Percentiles rank a stretch among this genome's conserved stretches.
Conservation (phyloP, 2,329 filamentous ascomycete species). For the Annulohypoxylon truncatum region DNA sequence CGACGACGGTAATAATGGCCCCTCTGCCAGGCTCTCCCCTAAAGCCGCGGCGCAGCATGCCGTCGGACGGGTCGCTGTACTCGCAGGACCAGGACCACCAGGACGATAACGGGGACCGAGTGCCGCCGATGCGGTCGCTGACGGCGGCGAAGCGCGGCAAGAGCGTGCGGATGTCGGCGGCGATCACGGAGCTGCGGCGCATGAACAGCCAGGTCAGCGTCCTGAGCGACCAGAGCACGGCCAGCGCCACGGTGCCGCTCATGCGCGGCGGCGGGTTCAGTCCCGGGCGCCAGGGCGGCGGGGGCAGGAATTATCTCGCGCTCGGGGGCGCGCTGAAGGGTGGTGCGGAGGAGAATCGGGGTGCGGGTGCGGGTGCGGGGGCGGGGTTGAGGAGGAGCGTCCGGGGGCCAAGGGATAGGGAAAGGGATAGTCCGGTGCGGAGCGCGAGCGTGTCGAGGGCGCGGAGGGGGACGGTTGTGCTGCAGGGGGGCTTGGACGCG, state of each 20-base stretch:
- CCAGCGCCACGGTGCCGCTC: constrained; percentile 55
- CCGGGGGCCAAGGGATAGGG: neutral
- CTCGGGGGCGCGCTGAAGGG: constrained; percentile 50
- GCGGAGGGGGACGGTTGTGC: constrained; percentile 39
- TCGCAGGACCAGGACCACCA: too few relatives aligned
- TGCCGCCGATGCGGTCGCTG: constrained; percentile 29
- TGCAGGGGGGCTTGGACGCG: constrained; percentile 35
- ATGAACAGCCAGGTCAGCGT: constrained; percentile 67
- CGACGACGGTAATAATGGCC: neutral
- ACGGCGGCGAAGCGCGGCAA: constrained; percentile 16
- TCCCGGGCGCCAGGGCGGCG: constrained; percentile 51
- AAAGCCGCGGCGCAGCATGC: constrained; percentile 25
- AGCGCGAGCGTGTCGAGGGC: constrained; percentile 13
- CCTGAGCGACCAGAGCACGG: constrained; percentile 58
- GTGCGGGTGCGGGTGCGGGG: neutral
- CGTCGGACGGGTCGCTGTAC: constrained; percentile 32
- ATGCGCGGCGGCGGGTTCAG: constrained; percentile 56
- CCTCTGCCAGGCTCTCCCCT: neutral
- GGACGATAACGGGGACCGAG: constrained; percentile 25
- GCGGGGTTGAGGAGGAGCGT: too few relatives aligned
- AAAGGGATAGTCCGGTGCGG: neutral
- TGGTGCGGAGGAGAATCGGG: neutral
- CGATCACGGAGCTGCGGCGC: constrained; percentile 64
- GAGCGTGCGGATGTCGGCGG: constrained; percentile 52
- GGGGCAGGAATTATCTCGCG: constrained; percentile 60